Conservation (phyloP, 768 basidiomycete species). For the Amanita jacksonii region DNA sequence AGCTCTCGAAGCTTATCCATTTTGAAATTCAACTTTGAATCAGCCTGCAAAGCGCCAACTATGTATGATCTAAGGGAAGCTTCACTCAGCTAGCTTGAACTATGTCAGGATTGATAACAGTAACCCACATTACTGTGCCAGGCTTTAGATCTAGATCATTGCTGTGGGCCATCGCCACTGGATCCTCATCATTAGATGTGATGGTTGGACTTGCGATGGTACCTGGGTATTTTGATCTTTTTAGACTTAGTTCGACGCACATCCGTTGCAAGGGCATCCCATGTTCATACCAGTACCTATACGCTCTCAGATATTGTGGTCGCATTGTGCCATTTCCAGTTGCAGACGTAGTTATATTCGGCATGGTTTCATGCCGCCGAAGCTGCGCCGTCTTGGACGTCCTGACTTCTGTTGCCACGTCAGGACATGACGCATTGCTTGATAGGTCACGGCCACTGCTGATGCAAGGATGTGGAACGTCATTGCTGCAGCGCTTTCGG, state of each 20-base stretch:
- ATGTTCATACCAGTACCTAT: constrained; percentile 22
- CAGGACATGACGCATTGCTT: not conserved
- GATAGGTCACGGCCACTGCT: not conserved
- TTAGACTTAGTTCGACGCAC: constrained; percentile 18
- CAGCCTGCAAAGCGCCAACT: constrained; percentile 19
- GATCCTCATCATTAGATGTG: constrained; percentile 4
- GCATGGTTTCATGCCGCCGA: not conserved
- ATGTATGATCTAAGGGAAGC: constrained; percentile 25
- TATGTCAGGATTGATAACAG: not conserved
- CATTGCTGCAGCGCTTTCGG: not conserved
- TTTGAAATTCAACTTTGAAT: constrained; percentile 20
- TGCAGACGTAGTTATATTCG: not conserved
- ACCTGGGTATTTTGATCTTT: constrained; percentile 8
- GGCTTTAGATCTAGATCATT: constrained; percentile 15
- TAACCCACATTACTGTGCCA: constrained; percentile 23
- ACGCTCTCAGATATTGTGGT: constrained; percentile 23
- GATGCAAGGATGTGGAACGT: not conserved
- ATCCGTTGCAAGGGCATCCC: constrained; percentile 20
- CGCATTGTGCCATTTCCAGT: constrained; percentile 9
- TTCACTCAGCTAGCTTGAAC: not conserved
- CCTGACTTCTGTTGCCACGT: not conserved
- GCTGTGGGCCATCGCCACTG: not conserved
- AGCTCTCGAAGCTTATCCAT: constrained; percentile 20
- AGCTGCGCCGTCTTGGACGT: not conserved
- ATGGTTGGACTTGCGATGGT: too few species aligned